A percentile compares a stretch with the other conserved stretches of the same genome.
Evolutionary conservation across 805 yeast genomes (phyloP).

Genomic region (Wickerhamiella sergipiensis): DNA sequence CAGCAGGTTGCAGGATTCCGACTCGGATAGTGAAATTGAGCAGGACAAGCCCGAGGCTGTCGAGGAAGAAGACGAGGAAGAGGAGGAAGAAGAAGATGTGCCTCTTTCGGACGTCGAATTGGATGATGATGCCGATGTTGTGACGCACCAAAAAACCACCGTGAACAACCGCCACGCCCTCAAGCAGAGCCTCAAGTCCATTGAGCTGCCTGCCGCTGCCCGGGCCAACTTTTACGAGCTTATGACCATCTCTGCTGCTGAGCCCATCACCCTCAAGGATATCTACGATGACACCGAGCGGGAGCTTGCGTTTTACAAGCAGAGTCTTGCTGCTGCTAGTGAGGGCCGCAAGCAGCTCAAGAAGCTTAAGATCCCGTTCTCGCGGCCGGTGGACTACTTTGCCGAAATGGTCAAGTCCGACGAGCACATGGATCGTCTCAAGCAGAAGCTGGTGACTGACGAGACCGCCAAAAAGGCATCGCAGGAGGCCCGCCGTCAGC

Average conservation of each 20-base stretch:
- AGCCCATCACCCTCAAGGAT: constrained; percentile 53
- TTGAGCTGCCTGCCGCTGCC: constrained; percentile 35
- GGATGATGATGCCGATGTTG: constrained; percentile 88
- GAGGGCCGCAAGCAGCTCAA: constrained; percentile 52
- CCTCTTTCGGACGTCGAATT: constrained; percentile 83
- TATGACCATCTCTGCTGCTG: constrained; percentile 52
- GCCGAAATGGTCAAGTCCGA: constrained; percentile 98
- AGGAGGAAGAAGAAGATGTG: constrained; percentile 61
- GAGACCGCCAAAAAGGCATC: constrained; percentile 63
- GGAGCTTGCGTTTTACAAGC: constrained; percentile 89
- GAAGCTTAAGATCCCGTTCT: constrained; percentile 68
- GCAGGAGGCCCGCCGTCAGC: constrained; percentile 86
- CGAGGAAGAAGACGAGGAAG: constrained; percentile 35
- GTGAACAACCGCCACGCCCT: constrained; percentile 75
- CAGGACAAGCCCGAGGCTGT: constrained; percentile 21
- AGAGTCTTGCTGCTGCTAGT: constrained; percentile 73
- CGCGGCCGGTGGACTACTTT: constrained; percentile 89
- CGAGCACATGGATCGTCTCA: constrained; percentile 93
- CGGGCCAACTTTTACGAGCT: constrained; percentile 72
- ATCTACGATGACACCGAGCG: constrained; percentile 92
- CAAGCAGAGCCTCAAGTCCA: constrained; percentile 19
- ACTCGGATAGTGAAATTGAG: constrained; percentile 18
- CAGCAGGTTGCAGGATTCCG: constrained; percentile 24
- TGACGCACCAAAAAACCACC: constrained; percentile 82
- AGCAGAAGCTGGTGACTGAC: constrained; percentile 65